Base-by-base conservation (phyloP, 1,284 basidiomycete genomes). In the Cystobasidium sp. region DNA sequence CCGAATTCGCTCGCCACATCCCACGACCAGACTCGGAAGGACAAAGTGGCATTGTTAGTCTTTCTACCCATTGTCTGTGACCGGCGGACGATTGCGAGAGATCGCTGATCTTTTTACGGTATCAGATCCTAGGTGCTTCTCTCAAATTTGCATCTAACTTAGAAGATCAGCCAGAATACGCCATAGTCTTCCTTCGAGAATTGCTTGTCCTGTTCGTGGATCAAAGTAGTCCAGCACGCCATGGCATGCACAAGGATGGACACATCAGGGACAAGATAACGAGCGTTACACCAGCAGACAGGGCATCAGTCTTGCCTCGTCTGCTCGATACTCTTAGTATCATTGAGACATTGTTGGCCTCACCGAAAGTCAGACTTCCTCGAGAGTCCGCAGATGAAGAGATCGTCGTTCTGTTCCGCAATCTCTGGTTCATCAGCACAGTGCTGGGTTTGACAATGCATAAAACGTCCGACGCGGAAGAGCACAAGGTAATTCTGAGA, bases 351-450 rank as follows among this genome's bases (percentile, higher is more conserved):
- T 86, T 97, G 10, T 86, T 99, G n/a, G 84, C 87, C 47, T 92
- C 95, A 80, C 78, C 84, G 22, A 88, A 91, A 77, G 91, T 92
- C 81, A 86, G 88, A 69, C 89, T 91, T 0, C 87, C 90, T 51
- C 76, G 84, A 14, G 82, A 86, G 47, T 82, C 90, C 20, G 41
- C 75, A 43, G n/a, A 24, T 61, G 61, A 86, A 88, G 2, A 89
- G 58, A 82, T 92, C n/a, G 89, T 92, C 4, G 86, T 89, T 4
- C 85, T 93, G 20, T 99, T 97, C 87, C 88, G 95, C 61, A 94
- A 94, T 81, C 87, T 95, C 84, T 99, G 96, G 96, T 93, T 97
- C 83, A 84, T 97, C 14, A 93, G 92, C 79, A 88, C 91, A 20
- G 86, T 97, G 16, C 94, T 94, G 79, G 88, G 90, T 47, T 90